Evolutionary conservation across 2,329 filamentous ascomycete genomes (phyloP).

Genomic region (Dryadomyces quercus-mongolicae): DNA sequence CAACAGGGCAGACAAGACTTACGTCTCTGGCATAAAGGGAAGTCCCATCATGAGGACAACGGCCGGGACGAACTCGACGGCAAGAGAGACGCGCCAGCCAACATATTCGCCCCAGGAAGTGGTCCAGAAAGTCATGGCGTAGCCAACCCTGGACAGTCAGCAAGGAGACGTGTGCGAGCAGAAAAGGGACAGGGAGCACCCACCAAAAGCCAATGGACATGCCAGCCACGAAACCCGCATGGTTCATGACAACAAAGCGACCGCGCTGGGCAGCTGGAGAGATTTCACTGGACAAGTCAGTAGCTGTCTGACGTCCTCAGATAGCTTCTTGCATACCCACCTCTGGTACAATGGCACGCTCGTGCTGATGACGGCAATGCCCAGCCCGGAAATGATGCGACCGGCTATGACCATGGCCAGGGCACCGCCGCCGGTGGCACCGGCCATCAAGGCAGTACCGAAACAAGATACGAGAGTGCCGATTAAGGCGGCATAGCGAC

Average conservation of each 20-base stretch:
- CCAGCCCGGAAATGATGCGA: slow-evolving; percentile 38
- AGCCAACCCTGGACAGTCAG: slow-evolving; percentile 34
- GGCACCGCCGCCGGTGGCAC: slow-evolving; percentile 26
- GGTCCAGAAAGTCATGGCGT: slow-evolving; percentile 41
- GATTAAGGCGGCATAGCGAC: slow-evolving; percentile 35
- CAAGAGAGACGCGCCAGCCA: slow-evolving; percentile 41
- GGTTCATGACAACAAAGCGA: slow-evolving; percentile 45
- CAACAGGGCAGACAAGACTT: slow-evolving; percentile 14
- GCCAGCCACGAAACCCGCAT: slow-evolving; percentile 44
- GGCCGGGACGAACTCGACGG: slow-evolving; percentile 37
- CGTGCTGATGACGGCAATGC: slow-evolving; percentile 42
- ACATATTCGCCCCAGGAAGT: slow-evolving; percentile 27
- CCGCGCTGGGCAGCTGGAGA: slow-evolving; percentile 40
- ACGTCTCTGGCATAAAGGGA: slow-evolving; percentile 43
- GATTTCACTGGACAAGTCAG: slow-evolving; percentile 30
- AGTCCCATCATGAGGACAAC: slow-evolving; percentile 35
- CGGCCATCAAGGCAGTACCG: slow-evolving; percentile 36
- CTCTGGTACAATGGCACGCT: slow-evolving; percentile 46
- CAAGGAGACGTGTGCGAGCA: background rate
- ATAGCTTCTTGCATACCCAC: no score
- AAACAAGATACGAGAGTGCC: slow-evolving; percentile 33
- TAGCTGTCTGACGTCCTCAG: background rate
- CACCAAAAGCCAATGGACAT: slow-evolving; percentile 43
- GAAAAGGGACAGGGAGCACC: slow-evolving; percentile 5
- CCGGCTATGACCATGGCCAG: slow-evolving; percentile 37